Percentiles rank a stretch among this genome's conserved stretches.
Evolutionary conservation across 352 stramenopile species (phyloP).

Genomic region (Phytophthora citricola): DNA sequence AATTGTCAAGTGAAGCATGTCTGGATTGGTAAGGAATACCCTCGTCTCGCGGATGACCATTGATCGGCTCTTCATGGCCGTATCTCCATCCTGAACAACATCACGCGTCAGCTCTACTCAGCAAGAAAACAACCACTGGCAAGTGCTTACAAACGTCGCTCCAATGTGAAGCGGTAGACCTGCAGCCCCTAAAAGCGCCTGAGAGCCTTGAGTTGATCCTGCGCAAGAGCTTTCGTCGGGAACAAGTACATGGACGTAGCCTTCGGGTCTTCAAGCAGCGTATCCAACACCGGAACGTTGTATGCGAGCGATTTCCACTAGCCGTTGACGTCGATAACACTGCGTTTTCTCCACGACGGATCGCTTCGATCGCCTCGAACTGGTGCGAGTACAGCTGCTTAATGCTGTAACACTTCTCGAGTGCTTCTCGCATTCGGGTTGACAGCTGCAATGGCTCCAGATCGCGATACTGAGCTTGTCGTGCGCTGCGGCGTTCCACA

Average conservation of each 20-base stretch:
- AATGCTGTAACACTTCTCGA: constrained; percentile 59
- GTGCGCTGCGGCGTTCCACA: constrained; percentile 61
- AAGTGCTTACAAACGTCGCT: constrained; percentile 64
- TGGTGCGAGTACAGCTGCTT: constrained; percentile 93
- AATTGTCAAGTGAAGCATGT: constrained; percentile 98
- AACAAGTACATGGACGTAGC: constrained; percentile 95
- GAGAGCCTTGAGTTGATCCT: constrained; percentile 96
- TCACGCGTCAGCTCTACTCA: background rate
- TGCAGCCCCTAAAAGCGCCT: constrained; percentile 71
- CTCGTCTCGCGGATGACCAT: constrained; percentile 87
- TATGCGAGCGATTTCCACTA: constrained; percentile 97
- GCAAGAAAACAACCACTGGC: background rate
- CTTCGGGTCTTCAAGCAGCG: constrained; percentile 54
- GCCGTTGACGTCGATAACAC: constrained; percentile 97
- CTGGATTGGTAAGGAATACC: constrained; percentile 98
- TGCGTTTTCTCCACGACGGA: constrained; percentile 89
- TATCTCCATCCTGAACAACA: constrained; percentile 94
- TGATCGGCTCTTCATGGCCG: constrained; percentile 87
- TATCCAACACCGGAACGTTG: constrained; percentile 93
- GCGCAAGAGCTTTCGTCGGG: constrained; percentile 98
- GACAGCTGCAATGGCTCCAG: constrained; percentile 51
- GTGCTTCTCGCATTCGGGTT: constrained; percentile 38
- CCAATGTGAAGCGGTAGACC: constrained; percentile 55
- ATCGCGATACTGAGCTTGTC: constrained; percentile 49
- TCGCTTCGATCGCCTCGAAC: constrained; percentile 88